Conservation (phyloP, 345 rosid species). For the Gossypium mustelinum region DNA sequence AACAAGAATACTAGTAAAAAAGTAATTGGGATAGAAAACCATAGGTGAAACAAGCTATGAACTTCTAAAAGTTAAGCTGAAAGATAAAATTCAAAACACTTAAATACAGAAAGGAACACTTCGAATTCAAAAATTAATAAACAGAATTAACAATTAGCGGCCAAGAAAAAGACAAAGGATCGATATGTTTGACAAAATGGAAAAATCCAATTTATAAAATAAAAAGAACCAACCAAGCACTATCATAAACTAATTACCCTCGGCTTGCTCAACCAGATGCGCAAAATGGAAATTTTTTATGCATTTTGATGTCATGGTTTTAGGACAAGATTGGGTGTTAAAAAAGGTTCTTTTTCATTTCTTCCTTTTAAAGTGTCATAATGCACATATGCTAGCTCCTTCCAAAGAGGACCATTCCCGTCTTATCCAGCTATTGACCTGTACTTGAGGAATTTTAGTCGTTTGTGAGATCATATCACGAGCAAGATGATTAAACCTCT, state of each 20-base stretch:
- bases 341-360: background rate
- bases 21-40: conserved; percentile 1
- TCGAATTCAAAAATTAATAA: background rate
- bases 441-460: background rate
- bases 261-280: background rate
- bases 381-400: background rate
- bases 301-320: background rate
- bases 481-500: background rate
- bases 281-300: background rate
- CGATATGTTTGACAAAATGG: background rate
- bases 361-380: background rate
- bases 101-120: background rate
- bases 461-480: background rate
- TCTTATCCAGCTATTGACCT: background rate
- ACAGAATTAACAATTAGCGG: background rate
- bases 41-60: background rate
- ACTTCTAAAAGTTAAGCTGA: conserved; percentile 5
- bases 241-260: background rate
- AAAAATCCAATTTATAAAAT: background rate
- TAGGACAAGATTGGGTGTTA: background rate
- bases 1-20: conserved; percentile 17
- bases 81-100: background rate
- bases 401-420: background rate
- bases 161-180: background rate
- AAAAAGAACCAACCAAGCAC: background rate